Conservation (phyloP, 2,329 filamentous ascomycete genomes). For the Madurella mycetomatis region DNA sequence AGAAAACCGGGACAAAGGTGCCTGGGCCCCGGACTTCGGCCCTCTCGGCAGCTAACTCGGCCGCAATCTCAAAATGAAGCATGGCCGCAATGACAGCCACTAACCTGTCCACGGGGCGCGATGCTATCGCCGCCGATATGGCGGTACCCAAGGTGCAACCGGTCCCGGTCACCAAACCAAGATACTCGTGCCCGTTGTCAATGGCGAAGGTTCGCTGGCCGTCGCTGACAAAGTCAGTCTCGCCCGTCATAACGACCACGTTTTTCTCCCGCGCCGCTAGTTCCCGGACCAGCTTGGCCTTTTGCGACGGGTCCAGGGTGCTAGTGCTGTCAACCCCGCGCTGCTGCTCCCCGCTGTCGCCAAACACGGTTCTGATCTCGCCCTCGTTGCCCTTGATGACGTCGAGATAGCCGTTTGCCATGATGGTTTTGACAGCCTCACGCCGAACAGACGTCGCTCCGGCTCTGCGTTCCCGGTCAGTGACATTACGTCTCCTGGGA, state of each 20-base stretch:
- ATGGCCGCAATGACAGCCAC: constrained; percentile 68
- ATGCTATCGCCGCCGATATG: constrained; percentile 69
- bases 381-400: constrained; percentile 93
- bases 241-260: constrained; percentile 78
- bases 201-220: constrained; percentile 64
- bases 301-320: constrained; percentile 41
- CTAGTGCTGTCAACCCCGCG: constrained; percentile 79
- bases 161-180: constrained; percentile 70
- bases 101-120: constrained; percentile 60
- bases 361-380: constrained; percentile 70
- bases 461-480: constrained; percentile 43
- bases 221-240: constrained; percentile 72
- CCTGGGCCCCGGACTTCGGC: constrained; percentile 68
- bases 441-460: constrained; percentile 75
- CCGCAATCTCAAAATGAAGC: constrained; percentile 70
- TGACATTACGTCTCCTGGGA: background rate
- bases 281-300: constrained; percentile 58
- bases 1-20: constrained; percentile 77
- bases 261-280: constrained; percentile 66
- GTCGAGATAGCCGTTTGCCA: constrained; percentile 72
- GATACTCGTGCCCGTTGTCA: constrained; percentile 68
- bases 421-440: constrained; percentile 64
- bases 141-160: constrained; percentile 84
- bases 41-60: constrained; percentile 63
- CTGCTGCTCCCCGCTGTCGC: constrained; percentile 51